phyloP scores from a whole-genome alignment of 257 asterid genomes.

The Solanum chaucha region DNA sequence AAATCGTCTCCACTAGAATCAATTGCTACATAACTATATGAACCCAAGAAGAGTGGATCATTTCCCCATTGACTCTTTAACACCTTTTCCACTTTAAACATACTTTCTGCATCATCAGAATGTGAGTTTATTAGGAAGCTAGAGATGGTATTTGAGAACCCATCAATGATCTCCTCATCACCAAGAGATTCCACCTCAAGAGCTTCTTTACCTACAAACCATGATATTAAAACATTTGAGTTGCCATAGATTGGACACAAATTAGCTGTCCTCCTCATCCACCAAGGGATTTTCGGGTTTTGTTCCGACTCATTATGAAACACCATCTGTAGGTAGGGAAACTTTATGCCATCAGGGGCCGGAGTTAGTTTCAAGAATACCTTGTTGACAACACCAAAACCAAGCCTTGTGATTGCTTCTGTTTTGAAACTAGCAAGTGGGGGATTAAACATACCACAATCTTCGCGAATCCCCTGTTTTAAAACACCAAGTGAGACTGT shows the following conservation, averaged over 20 bases:
- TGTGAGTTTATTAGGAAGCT: slow-evolving; percentile 19
- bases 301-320: slow-evolving; percentile 40
- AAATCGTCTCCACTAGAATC: slow-evolving; percentile 78
- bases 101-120: slow-evolving; percentile 2
- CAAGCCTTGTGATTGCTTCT: slow-evolving; percentile 64
- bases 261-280: slow-evolving; percentile 66
- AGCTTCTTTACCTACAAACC: slow-evolving; percentile 87
- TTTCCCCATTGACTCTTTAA: slow-evolving; percentile 78
- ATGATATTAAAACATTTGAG: slow-evolving; percentile 47
- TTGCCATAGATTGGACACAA: slow-evolving; percentile 50
- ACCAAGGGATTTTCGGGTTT: slow-evolving; percentile 23
- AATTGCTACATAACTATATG: slow-evolving; percentile 77
- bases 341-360: not conserved
- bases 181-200: slow-evolving; percentile 48
- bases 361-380: slow-evolving; percentile 44
- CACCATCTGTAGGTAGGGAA: slow-evolving; percentile 64
- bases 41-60: slow-evolving; percentile 78
- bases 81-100: slow-evolving; percentile 28
- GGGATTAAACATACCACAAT: slow-evolving; percentile 38
- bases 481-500: slow-evolving; percentile 85
- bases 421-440: slow-evolving; percentile 47
- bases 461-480: slow-evolving; percentile 39
- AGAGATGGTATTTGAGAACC: slow-evolving; percentile 49
- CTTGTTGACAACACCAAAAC: slow-evolving; percentile 79
- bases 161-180: slow-evolving; percentile 49